Base-by-base conservation (phyloP, 1,139 yeast genomes). In the Candida neerlandica region DNA sequence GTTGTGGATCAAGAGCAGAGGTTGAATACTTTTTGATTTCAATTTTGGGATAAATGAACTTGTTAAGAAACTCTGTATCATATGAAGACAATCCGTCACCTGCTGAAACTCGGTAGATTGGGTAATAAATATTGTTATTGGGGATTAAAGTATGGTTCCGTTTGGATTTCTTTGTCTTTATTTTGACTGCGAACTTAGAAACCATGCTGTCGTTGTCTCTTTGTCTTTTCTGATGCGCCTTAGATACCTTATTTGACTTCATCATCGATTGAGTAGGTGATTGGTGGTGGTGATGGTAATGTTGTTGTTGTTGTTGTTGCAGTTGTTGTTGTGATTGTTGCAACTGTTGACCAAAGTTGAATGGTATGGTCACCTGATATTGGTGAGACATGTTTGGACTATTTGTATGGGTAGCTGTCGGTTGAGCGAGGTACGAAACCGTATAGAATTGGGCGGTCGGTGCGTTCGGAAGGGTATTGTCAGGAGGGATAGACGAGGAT, bases 1-100 rank as follows among this genome's bases (percentile, higher is more conserved):
- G 75, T 30, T 79, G 49, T 2, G 75, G 74, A 51, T 71, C 73
- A 35, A 75, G 82, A 55, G 89, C 95, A 32, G 86, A 83, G 9
- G 89, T 82, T 15, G 92, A 85, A 51, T 90, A 87, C 62, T 87
- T 87, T 58, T 84, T 83, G 53, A 81, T 75, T 60, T 75, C 78
- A 27, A 72, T 69, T 44, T 77, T 71, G n/a, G 73, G 69, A 50
- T 69, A 69, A 10, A 56, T 42, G 10, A 34, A 10, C 21, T 45
- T 42, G n/a, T 49, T 48, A 9, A 54, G 44, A 23, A 47, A 41
- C 4, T 44, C 19, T 19, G 44, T 46, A 4, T 38, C 37, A 4
- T 46, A 10, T 6, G 48, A 45, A n/a, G 52, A 23, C 15, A 30
- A 35, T 15, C 39, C 30, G 23, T 44, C 41, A 14, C 16, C 42